A percentile compares a stretch with the other conserved stretches of the same genome.
These are phyloP conservation scores for Millerozyma acaciae DNA, from an alignment of 805 yeast species.

Conservation along the genomic window DNA sequence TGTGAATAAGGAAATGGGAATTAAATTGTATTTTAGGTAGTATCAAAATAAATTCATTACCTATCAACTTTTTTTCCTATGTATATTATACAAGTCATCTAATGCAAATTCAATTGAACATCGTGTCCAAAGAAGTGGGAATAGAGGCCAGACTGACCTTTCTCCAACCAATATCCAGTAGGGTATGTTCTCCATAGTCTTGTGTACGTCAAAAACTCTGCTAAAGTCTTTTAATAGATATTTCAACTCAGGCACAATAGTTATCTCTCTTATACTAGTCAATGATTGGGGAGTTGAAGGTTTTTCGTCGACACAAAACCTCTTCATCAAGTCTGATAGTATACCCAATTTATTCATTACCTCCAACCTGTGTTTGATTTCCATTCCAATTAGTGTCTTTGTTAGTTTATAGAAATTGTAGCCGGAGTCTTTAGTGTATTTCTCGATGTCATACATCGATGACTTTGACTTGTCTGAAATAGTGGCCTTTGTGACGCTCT, in stretches of 20 bases:
- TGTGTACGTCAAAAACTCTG: constrained; percentile 72
- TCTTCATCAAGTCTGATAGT: constrained; percentile 62
- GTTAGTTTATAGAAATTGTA: constrained; percentile 29
- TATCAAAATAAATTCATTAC: constrained; percentile 29
- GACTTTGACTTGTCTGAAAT: constrained; percentile 30
- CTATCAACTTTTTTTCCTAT: constrained; percentile 25
- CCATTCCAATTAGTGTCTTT: constrained; percentile 64
- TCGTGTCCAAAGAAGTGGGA: constrained; percentile 80
- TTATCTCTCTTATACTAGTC: constrained; percentile 62
- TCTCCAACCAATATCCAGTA: constrained; percentile 93
- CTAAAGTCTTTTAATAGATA: constrained; percentile 69
- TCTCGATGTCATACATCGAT: constrained; percentile 29
- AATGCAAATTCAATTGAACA: constrained; percentile 87
- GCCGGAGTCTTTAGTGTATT: constrained; percentile 30
- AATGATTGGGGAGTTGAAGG: constrained; percentile 66
- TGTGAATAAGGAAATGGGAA: constrained; percentile 50
- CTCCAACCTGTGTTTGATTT: constrained; percentile 78
- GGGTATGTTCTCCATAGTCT: constrained; percentile 67
- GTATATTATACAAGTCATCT: constrained; percentile 63
- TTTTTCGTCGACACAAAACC: constrained; percentile 83
- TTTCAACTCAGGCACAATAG: constrained; percentile 83
- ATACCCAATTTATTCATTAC: constrained; percentile 77
- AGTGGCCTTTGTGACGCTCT: constrained; percentile 11
- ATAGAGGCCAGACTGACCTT: constrained; percentile 86
- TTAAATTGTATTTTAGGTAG: constrained; percentile 44